These are phyloP conservation scores for Malus hybrid DNA, from an alignment of 331 rosid species.

Conservation along the genomic window DNA sequence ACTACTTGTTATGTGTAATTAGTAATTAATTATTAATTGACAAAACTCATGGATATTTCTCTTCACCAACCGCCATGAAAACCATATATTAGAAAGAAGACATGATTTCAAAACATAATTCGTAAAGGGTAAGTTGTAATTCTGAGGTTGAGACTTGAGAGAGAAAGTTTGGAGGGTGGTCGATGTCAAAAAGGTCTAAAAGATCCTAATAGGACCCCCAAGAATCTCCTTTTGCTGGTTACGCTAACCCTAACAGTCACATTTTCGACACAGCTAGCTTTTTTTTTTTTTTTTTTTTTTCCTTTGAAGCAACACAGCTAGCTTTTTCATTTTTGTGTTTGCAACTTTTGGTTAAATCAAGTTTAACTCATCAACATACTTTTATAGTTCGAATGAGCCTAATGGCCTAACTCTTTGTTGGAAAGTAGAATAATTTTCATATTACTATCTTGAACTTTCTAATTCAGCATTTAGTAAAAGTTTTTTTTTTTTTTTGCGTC, in stretches of 20 bases:
- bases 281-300: neutral
- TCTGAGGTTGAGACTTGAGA: neutral
- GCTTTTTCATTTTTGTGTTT: neutral
- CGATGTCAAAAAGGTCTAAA: slow-evolving; percentile 37
- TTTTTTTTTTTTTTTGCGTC: too few species aligned
- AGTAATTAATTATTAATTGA: neutral
- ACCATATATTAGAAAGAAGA: slow-evolving; percentile 15
- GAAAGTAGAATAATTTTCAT: too few species aligned
- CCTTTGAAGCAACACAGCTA: neutral
- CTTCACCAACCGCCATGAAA: slow-evolving; percentile 39
- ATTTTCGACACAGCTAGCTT: neutral
- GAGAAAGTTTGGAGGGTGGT: slow-evolving; percentile 45
- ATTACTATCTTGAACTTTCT: too few species aligned
- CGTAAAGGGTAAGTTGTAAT: slow-evolving; percentile 20
- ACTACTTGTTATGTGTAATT: neutral
- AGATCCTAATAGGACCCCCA: slow-evolving; percentile 55
- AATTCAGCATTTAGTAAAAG: too few species aligned
- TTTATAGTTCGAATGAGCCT: too few species aligned
- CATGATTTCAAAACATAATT: slow-evolving; percentile 2
- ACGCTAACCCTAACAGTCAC: slow-evolving; percentile 35
- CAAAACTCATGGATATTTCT: slow-evolving; percentile 16
- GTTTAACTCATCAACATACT: too few species aligned
- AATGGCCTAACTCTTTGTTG: too few species aligned
- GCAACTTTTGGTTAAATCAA: neutral
- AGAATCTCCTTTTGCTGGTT: slow-evolving; percentile 55